Base-by-base conservation (phyloP, 2,329 filamentous ascomycete species). In the Nigrospora osmanthi region DNA sequence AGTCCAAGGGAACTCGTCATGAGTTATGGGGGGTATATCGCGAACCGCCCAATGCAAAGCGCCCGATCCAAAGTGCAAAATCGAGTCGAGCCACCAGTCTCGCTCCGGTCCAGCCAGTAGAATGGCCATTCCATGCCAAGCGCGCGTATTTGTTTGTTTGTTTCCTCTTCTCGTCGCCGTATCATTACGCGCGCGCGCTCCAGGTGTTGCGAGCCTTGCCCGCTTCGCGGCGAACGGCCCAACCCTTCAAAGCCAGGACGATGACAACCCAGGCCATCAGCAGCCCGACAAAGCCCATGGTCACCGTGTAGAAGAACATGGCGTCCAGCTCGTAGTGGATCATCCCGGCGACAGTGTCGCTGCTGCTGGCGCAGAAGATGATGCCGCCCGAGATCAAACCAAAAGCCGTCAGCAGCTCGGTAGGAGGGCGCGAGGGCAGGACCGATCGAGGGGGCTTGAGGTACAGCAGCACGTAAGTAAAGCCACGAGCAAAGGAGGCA, bases 281-380 rank as follows among this genome's bases (percentile, higher is more conserved):
- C 42, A 95, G 72, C 2, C 83, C 85, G 1, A 89, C 87, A 7
- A 94, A 61, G 2, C 90, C 91, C 78, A 94, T 86, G 11, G 82
- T 86, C 32, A 95, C 78, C 0, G 89, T 95, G 65, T 95, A 95
- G 49, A 89, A 80, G 64, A 95, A 93, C 89, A 95, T 96, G 51
- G 87, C 87, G 58, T 95, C 87, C 14, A 95, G 69, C 4, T 82
- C 66, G 58, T 90, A 84, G 46, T 77, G 75, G 48, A 90, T 83
- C 70, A 95, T 87, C n/a, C 81, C 80, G 11, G 73, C 63, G 23
- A 96, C 78, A 0, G 85, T 85, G 58, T 94, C 89, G 45, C 79
- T 78, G 49, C 86, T n/a, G 61, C 89, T 95, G 49, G 87, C 76
- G 87, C 96, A 95, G 67, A 97, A 96, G 44, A 96, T 83, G 38